Conservation (phyloP, 495 filamentous ascomycete genomes). For the Penicillium malachiteum region DNA sequence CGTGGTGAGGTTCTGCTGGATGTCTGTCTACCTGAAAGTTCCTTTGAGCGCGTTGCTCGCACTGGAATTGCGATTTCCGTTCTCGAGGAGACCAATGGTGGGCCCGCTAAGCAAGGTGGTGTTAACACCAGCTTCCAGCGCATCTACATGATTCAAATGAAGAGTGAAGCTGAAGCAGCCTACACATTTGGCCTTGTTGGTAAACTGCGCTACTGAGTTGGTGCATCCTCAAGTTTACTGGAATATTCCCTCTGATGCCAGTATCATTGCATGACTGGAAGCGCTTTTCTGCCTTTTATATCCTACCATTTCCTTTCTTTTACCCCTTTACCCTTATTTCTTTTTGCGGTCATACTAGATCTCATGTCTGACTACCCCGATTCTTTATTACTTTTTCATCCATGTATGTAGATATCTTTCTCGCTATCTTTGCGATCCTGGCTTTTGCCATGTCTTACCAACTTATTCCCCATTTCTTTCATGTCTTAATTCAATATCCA, state of each 20-base stretch:
- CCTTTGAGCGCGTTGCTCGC: conserved; percentile 78
- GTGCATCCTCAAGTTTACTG: too few species aligned
- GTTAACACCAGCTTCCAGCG: conserved; percentile 64
- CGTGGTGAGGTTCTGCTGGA: conserved; percentile 71
- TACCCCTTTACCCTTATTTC: conserved; percentile 1
- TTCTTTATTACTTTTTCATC: conserved; percentile 9
- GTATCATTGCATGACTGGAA: too few species aligned
- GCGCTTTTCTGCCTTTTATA: conserved; percentile 1
- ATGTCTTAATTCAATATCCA: background rate
- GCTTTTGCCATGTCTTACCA: conserved; percentile 5
- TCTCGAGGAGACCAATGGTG: conserved; percentile 77
- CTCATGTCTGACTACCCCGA: conserved; percentile 10
- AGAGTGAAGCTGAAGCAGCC: conserved; percentile 58
- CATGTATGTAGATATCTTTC: conserved; percentile 13
- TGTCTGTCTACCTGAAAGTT: conserved; percentile 75
- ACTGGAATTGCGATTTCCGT: conserved; percentile 85
- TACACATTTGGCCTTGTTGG: conserved; percentile 63
- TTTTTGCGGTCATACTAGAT: conserved; percentile 5
- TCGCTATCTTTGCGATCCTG: conserved; percentile 1
- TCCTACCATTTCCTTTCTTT: background rate
- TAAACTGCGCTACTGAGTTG: conserved; percentile 52
- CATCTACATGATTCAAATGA: conserved; percentile 84
- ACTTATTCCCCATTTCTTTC: background rate
- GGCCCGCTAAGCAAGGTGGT: conserved; percentile 66
- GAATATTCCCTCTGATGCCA: too few species aligned